Evolutionary conservation across 495 filamentous ascomycete species (phyloP).

Genomic region (Podospora pseudopauciseta): DNA sequence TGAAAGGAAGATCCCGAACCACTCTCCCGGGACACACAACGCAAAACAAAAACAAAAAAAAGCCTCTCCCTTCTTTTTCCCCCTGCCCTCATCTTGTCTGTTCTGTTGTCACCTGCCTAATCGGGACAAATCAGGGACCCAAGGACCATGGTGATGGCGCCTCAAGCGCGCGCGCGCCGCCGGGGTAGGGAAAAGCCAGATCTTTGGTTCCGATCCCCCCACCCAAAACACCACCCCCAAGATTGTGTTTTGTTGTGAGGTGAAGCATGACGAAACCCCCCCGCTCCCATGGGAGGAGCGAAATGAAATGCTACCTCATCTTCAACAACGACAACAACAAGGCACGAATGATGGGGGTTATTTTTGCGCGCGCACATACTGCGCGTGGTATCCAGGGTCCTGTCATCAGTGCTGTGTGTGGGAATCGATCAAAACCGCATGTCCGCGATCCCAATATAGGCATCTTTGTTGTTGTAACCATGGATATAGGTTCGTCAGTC

Average conservation of each 20-base stretch:
- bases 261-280: background rate
- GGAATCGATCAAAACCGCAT: background rate
- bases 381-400: background rate
- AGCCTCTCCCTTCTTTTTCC: background rate
- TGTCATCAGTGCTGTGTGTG: background rate
- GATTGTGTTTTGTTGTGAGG: too few relatives aligned
- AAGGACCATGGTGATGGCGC: constrained; percentile 1
- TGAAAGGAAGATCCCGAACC: background rate
- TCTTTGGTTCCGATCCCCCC: background rate
- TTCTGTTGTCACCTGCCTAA: background rate
- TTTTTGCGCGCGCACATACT: background rate
- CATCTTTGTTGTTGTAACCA: background rate
- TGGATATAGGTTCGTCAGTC: background rate
- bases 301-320: constrained; percentile 4
- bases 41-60: too few relatives aligned
- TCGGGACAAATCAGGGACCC: constrained; percentile 3
- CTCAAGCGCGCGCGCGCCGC: background rate
- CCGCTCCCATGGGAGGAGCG: background rate
- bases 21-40: background rate
- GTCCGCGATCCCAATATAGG: background rate
- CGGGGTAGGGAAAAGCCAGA: background rate
- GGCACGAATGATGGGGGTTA: background rate
- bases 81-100: background rate
- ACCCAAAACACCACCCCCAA: background rate
- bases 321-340: background rate